Evolutionary conservation across 2,329 filamentous ascomycete species (phyloP).

Genomic region (Beauveria australis): DNA sequence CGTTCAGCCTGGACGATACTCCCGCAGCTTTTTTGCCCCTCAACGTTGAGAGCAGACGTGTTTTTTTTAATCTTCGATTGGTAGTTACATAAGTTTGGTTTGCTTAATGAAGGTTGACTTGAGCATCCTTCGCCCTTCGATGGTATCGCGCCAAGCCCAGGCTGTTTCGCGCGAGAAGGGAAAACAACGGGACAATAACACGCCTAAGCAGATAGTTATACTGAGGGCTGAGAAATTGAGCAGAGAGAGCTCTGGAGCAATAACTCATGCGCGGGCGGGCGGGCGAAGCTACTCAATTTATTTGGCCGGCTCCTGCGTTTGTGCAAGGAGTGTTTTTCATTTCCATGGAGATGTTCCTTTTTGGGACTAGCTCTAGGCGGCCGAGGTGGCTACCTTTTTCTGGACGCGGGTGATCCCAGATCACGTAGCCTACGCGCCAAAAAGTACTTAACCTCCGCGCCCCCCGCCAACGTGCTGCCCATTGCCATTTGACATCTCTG

Average conservation of each 20-base stretch:
- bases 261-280: not conserved
- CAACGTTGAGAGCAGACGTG: no score
- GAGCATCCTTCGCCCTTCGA: not conserved
- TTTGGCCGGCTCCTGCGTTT: not conserved
- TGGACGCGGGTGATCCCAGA: conserved; percentile 40
- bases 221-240: not conserved
- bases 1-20: no score
- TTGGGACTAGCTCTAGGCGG: conserved; percentile 23
- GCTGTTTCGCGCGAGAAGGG: not conserved
- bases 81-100: no score
- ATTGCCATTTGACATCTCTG: conserved; percentile 31
- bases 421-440: conserved; percentile 36
- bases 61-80: no score
- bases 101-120: not conserved
- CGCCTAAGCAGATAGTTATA: not conserved
- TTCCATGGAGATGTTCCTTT: conserved; percentile 23
- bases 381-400: conserved; percentile 17
- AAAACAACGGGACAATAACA: not conserved
- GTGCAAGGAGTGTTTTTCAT: conserved; percentile 18
- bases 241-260: not conserved
- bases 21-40: no score
- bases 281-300: conserved; percentile 4
- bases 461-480: conserved; percentile 35
- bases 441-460: conserved; percentile 49
- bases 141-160: not conserved